Conservation (phyloP, 2,329 filamentous ascomycete genomes). For the Phialocephala subalpina region DNA sequence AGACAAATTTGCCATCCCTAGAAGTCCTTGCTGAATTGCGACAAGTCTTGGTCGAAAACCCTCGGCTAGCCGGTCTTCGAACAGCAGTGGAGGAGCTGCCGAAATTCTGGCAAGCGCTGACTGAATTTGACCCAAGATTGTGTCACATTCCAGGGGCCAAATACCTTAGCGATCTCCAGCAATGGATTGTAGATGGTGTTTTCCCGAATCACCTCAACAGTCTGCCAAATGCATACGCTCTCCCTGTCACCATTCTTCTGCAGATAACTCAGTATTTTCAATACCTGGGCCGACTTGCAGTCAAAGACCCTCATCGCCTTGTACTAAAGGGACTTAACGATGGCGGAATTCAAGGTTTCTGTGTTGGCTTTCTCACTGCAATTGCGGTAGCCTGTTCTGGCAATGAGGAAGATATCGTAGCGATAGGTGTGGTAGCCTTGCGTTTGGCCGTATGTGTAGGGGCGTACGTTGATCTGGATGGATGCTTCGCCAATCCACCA, state of each 20-base stretch:
- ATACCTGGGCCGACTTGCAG: slow-evolving; percentile 2
- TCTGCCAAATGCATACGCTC: background rate
- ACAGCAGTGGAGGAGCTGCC: background rate
- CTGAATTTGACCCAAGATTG: background rate
- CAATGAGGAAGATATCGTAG: slow-evolving; percentile 24
- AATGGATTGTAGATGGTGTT: background rate
- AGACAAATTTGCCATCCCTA: background rate
- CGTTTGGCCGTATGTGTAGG: slow-evolving; percentile 33
- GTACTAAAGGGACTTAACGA: background rate
- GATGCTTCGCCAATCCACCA: slow-evolving; percentile 5
- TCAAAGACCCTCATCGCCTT: background rate
- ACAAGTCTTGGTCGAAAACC: background rate
- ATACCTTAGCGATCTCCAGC: background rate
- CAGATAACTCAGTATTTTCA: slow-evolving; percentile 13
- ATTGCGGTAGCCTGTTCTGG: slow-evolving; percentile 25
- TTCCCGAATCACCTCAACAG: background rate
- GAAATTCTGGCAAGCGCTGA: background rate
- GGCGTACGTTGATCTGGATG: slow-evolving; percentile 33
- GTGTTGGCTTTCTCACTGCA: slow-evolving; percentile 32
- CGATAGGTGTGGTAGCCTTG: slow-evolving; percentile 18
- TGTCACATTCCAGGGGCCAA: background rate
- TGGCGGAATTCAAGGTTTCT: slow-evolving; percentile 34
- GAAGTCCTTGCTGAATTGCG: slow-evolving; percentile 10
- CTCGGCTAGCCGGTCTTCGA: background rate
- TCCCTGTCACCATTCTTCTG: slow-evolving; percentile 13